Percentiles rank a stretch among this genome's conserved stretches.
phyloP scores from a whole-genome alignment of 139 green algal species.

The Chara braunii region DNA sequence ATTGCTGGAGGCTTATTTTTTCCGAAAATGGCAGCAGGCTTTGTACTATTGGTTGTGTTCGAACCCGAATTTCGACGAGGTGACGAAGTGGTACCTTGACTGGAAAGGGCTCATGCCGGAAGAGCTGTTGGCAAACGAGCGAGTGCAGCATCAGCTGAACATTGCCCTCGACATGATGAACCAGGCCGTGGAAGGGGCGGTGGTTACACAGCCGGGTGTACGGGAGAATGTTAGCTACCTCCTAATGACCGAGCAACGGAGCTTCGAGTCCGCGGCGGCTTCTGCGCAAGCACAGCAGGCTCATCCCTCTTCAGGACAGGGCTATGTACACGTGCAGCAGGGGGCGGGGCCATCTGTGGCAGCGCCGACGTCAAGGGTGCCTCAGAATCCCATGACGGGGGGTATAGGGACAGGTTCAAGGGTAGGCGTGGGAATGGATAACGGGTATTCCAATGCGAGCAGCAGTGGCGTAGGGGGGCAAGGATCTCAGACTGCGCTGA shows the following conservation, averaged over 20 bases:
- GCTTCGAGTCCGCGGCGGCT: constrained; percentile 10
- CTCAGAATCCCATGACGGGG: neutral
- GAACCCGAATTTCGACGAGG: constrained; percentile 76
- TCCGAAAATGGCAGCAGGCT: constrained; percentile 66
- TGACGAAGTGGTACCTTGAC: constrained; percentile 82
- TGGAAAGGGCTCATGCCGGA: constrained; percentile 71
- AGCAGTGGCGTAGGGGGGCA: no score
- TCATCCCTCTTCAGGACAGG: neutral
- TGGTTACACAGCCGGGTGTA: constrained; percentile 20
- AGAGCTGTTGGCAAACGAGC: constrained; percentile 63
- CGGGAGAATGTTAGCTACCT: constrained; percentile 21
- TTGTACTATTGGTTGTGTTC: constrained; percentile 72
- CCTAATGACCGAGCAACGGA: constrained; percentile 23
- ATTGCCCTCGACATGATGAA: constrained; percentile 85
- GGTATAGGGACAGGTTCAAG: no score
- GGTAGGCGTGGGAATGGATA: no score
- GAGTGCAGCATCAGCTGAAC: constrained; percentile 65
- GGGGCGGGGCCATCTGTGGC: neutral
- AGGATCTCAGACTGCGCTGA: constrained; percentile 6
- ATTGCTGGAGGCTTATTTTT: constrained; percentile 67
- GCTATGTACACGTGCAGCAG: neutral
- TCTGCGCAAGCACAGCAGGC: neutral
- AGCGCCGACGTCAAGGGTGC: neutral
- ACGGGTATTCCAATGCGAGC: constrained; percentile 15
- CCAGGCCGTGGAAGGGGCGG: constrained; percentile 39